Base-by-base conservation (phyloP, 140 eudicot species). In the Erigeron philadelphicus region DNA sequence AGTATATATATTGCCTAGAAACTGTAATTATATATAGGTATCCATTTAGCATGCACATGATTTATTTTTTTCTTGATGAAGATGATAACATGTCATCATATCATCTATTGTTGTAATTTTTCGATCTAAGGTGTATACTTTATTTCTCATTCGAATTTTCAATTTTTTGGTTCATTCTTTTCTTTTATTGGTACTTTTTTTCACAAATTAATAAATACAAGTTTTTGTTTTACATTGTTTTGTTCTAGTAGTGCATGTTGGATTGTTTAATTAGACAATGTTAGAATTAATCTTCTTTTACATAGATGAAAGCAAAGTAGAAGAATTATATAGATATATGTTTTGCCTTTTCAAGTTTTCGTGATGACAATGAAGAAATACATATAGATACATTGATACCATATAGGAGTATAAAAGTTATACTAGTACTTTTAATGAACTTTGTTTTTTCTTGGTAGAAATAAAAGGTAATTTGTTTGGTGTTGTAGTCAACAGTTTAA, bases 1-100 rank as follows among this genome's bases (percentile, higher is more conserved):
- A 62, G 64, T 79, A 75, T 68, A 73, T 67, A 62, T 31, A 31
- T 0, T 31, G 68, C 77, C 57, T 74, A 43, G 61, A 74, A 69
- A 65, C 74, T 79, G 84, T 79, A 79, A 79, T 57, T 75, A 79
- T 64, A 64, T 60, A 21, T 21, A 21, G 25, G 38, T 31, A 69
- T 75, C 70, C 72, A 64, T 52, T 68, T 54, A 64, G 31, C 72
- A 75, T 54, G 73, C 76, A 56, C 73, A 59, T 49, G 16, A 74
- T 0, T 31, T 31, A 2, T 2, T 1, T 17, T 16, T 19, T 71
- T 76, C 42, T 60, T 61, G 45, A 75, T 40, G 65, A 68, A 68
- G 75, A 67, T 50, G 75, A 76, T 68, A 61, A 58, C 58, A 60
- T 17, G 41, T 64, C 65, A 75, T 68, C 67, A 31, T 31, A 31